Base-by-base conservation (phyloP, 768 basidiomycete genomes). In the Suillus americanus region DNA sequence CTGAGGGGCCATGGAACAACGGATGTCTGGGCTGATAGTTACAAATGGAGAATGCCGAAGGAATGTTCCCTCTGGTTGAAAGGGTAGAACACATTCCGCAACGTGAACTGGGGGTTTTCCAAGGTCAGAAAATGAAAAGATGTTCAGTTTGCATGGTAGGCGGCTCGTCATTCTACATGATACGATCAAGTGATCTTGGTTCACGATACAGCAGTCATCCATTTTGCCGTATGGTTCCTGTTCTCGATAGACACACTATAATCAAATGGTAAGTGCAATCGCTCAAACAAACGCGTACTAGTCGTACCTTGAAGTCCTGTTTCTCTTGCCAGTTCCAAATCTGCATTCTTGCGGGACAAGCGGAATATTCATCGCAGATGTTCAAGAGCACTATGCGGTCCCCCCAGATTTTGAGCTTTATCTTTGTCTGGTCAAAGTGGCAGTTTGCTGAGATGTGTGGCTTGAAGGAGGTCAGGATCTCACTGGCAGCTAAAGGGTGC, bases 271-370 rank as follows among this genome's bases (percentile, higher is more conserved):
- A 7, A 54, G 53, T n/a, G 3, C 20, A n/a, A 54, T n/a, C 30
- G 6, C 20, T 54, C 33, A 33, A n/a, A 54, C 33, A 13, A 30
- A 54, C 10, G 6, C 6, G 33, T 14, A 7, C 20, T 35, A 20
- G 12, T 35, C 30, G 5, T 13, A 54, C 53, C 53, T 54, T 54
- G 53, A 54, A 54, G 12, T 54, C 53, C 20, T 54, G 53, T 35
- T n/a, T 54, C 35, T 54, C 35, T 54, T 54, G 53, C 53, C 53
- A 54, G 53, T 54, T 54, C 53, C 53, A 54, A 13, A 54, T 35
- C 20, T 54, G 53, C 12, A 54, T 54, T 54, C 53, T 54, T 33
- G 53, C 33, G 35, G 53, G 53, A 37, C 53, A 54, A 7, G 18
- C 5, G n/a, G 20, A 35, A 54, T 33, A 35, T n/a, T 54, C 53